Evolutionary conservation across 2,329 filamentous ascomycete species (phyloP).

Genomic region (Pochonia chlamydosporia): DNA sequence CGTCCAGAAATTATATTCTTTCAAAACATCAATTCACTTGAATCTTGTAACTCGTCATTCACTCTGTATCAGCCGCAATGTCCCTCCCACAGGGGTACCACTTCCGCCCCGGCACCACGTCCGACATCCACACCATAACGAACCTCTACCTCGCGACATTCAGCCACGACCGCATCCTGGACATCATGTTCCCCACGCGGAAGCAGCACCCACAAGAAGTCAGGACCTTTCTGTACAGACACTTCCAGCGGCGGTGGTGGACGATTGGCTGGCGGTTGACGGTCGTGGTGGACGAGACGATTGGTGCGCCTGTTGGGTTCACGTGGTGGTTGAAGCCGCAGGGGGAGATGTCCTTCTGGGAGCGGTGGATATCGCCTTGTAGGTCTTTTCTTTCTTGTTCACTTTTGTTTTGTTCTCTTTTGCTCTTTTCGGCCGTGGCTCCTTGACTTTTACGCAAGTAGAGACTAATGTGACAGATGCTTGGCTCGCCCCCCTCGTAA

Average conservation of each 20-base stretch:
- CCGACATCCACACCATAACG: constrained; percentile 21
- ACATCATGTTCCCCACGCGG: constrained; percentile 25
- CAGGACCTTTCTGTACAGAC: constrained; percentile 16
- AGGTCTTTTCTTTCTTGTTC: constrained; percentile 9
- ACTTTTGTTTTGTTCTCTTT: background rate
- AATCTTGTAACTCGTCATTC: too few relatives aligned
- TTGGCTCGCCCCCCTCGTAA: constrained; percentile 24
- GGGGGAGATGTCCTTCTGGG: constrained; percentile 18
- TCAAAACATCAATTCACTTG: too few relatives aligned
- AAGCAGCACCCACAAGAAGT: constrained; percentile 15
- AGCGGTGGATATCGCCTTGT: constrained; percentile 27
- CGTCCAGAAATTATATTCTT: too few relatives aligned
- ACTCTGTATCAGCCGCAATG: too few relatives aligned
- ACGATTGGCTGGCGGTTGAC: constrained; percentile 24
- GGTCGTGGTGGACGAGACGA: constrained; percentile 16
- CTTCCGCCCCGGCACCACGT: constrained; percentile 18
- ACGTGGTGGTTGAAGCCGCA: constrained; percentile 28
- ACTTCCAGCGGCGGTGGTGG: constrained; percentile 28
- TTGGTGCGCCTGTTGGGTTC: constrained; percentile 20
- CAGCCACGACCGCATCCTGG: constrained; percentile 22
- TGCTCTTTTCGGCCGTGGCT: too few relatives aligned
- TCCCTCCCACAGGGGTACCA: too few relatives aligned
- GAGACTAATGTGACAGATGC: constrained; percentile 19
- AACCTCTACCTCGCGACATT: constrained; percentile 24
- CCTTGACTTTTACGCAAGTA: too few relatives aligned